A percentile compares a stretch with the other conserved stretches of the same genome.
phyloP scores from a whole-genome alignment of 306 rosid genomes.

The Ochetophila trinervis region DNA sequence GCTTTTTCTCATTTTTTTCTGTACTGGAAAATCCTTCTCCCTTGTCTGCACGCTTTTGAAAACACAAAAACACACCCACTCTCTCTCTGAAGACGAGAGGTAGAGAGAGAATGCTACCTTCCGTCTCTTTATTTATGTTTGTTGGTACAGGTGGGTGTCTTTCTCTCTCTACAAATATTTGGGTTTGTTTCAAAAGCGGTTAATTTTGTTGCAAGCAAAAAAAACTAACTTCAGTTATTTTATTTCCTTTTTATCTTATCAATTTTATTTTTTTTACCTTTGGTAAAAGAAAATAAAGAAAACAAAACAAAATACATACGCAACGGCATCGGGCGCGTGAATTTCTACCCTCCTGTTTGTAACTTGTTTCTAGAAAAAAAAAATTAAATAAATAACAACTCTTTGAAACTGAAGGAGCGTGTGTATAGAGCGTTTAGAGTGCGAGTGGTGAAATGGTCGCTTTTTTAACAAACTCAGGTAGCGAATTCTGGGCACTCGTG shows the following conservation, averaged over 20 bases:
- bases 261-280: background rate
- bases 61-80: background rate
- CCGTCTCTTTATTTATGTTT: conserved; percentile 12
- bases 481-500: conserved; percentile 24
- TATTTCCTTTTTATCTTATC: background rate
- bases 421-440: background rate
- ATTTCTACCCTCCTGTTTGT: background rate
- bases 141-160: conserved; percentile 23
- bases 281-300: background rate
- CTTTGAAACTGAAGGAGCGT: background rate
- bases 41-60: conserved; percentile 48
- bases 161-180: conserved; percentile 13
- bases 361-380: too few species aligned
- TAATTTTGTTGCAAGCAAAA: conserved; percentile 29
- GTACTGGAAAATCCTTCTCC: conserved; percentile 26
- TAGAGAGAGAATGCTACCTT: background rate
- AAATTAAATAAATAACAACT: too few species aligned
- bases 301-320: background rate
- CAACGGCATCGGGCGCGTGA: conserved; percentile 4
- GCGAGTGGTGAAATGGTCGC: conserved; percentile 4
- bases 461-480: conserved; percentile 32
- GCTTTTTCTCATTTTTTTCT: conserved; percentile 7
- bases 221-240: conserved; percentile 29
- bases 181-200: conserved; percentile 20
- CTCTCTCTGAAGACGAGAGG: background rate